These are phyloP conservation scores for Paecilomyces dactylethromorphus DNA, from an alignment of 2,329 filamentous ascomycete genomes.

Conservation along the genomic window DNA sequence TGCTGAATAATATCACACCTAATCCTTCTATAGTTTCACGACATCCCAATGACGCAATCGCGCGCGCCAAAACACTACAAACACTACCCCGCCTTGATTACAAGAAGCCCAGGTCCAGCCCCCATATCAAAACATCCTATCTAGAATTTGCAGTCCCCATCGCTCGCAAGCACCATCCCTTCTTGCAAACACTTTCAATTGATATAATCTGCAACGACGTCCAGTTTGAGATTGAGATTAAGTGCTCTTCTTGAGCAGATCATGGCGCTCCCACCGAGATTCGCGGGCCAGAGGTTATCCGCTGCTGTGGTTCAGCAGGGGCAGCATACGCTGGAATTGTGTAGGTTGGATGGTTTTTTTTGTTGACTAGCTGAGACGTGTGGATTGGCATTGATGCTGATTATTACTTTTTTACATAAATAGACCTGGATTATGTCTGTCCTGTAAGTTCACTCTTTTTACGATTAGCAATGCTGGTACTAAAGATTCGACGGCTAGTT, in stretches of 20 bases:
- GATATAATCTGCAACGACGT: too few species aligned
- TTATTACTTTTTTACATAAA: conserved; percentile 16
- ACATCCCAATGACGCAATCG: too few species aligned
- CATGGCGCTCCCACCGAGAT: conserved; percentile 57
- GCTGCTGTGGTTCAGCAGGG: conserved; percentile 12
- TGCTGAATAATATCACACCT: too few species aligned
- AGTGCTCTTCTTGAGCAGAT: neutral
- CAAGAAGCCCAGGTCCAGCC: too few species aligned
- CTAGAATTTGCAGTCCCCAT: too few species aligned
- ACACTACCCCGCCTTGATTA: too few species aligned
- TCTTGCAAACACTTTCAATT: too few species aligned
- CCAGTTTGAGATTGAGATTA: too few species aligned
- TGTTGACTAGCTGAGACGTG: neutral
- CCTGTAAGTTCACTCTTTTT: conserved; percentile 41
- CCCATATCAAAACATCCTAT: too few species aligned
- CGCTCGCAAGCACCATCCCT: too few species aligned
- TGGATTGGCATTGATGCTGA: neutral
- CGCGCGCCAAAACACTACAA: too few species aligned
- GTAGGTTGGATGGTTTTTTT: conserved; percentile 24
- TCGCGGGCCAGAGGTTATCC: conserved; percentile 44
- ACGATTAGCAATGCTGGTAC: neutral
- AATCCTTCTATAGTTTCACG: too few species aligned
- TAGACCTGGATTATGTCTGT: conserved; percentile 84
- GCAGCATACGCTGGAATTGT: conserved; percentile 32
- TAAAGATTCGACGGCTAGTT: conserved; percentile 37